These are phyloP conservation scores for Syzygium syzygioides DNA, from an alignment of 441 rosid genomes.

Conservation along the genomic window DNA sequence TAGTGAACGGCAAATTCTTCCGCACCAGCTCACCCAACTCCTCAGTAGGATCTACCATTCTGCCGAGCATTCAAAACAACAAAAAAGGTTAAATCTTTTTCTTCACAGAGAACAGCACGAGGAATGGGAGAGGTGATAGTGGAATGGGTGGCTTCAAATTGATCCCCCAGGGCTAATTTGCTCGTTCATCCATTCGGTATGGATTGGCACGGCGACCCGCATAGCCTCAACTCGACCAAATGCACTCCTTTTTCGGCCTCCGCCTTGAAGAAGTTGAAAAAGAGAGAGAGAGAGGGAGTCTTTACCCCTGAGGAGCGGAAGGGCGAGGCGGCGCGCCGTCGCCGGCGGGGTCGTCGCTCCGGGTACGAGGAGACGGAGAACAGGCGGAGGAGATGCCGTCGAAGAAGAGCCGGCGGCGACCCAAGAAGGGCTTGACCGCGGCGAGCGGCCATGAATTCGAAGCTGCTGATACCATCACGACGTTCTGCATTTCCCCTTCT, in stretches of 20 bases:
- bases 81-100: background rate
- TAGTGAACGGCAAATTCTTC: constrained; percentile 27
- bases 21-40: constrained; percentile 30
- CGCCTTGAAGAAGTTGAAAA: background rate
- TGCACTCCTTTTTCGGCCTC: background rate
- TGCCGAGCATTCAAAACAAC: constrained; percentile 11
- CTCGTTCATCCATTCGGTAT: background rate
- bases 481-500: background rate
- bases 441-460: constrained; percentile 31
- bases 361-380: constrained; percentile 9
- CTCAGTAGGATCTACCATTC: constrained; percentile 27
- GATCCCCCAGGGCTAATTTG: background rate
- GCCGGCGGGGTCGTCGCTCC: background rate
- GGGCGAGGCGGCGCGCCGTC: constrained; percentile 3
- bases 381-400: constrained; percentile 14
- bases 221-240: background rate
- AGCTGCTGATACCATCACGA: background rate
- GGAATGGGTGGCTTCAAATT: background rate
- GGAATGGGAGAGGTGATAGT: background rate
- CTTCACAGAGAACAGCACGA: background rate
- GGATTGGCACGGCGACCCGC: background rate
- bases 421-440: constrained; percentile 25
- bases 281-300: background rate
- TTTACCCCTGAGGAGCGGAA: constrained; percentile 12
- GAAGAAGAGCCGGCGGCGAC: constrained; percentile 50